Evolutionary conservation across 768 basidiomycete species (phyloP).

Genomic region (Suillus decipiens): DNA sequence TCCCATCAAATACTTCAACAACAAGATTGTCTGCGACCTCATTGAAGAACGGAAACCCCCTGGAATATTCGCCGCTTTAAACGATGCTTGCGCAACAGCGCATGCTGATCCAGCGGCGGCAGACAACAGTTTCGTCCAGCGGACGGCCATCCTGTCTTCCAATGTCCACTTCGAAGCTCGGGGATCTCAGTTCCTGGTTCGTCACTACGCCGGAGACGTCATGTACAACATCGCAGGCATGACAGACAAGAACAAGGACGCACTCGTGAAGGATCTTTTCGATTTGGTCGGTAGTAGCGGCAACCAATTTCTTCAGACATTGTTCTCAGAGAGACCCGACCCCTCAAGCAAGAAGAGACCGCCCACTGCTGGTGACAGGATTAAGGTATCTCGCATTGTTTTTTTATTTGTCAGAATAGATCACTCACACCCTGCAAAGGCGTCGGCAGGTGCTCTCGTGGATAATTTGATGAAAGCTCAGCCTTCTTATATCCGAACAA

Average conservation of each 20-base stretch:
- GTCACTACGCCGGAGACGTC: constrained; percentile 98
- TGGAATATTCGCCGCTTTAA: constrained; percentile 95
- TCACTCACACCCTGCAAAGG: constrained; percentile 38
- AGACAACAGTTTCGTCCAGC: constrained; percentile 95
- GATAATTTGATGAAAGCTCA: constrained; percentile 97
- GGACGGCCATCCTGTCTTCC: constrained; percentile 74
- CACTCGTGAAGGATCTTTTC: constrained; percentile 90
- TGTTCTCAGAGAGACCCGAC: constrained; percentile 95
- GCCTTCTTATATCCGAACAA: constrained; percentile 98
- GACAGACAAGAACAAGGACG: constrained; percentile 99
- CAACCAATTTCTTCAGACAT: constrained; percentile 81
- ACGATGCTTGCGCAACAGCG: constrained; percentile 98
- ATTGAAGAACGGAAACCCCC: constrained; percentile 97
- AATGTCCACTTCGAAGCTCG: constrained; percentile 96
- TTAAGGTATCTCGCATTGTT: constrained; percentile 61
- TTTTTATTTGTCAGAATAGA: neutral
- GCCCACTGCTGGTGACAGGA: constrained; percentile 96
- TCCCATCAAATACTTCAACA: constrained; percentile 98
- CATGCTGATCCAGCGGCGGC: constrained; percentile 97
- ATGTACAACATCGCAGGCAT: constrained; percentile 97
- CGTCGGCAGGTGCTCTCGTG: constrained; percentile 93
- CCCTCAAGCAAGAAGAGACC: constrained; percentile 97
- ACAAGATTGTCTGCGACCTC: constrained; percentile 96
- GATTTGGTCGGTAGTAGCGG: constrained; percentile 82
- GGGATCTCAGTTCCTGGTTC: constrained; percentile 91